Percentiles rank a stretch among this genome's conserved stretches.
phyloP scores from a whole-genome alignment of 768 basidiomycete genomes.

The Mycena capillaripes region DNA sequence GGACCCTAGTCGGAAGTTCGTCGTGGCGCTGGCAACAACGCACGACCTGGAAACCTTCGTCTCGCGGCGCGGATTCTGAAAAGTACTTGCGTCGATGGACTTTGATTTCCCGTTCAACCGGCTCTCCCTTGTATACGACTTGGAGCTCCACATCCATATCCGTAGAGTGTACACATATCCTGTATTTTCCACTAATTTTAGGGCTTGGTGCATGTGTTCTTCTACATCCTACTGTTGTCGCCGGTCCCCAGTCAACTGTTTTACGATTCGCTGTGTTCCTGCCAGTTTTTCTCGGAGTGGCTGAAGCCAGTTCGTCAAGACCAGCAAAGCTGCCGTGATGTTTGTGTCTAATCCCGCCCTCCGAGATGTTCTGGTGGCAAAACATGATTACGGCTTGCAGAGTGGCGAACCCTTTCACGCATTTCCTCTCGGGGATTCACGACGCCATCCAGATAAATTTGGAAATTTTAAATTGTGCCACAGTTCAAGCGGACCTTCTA shows the following conservation, averaged over 20 bases:
- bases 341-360: no score
- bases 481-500: background rate
- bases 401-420: no score
- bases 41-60: constrained; percentile 82
- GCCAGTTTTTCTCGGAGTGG: no score
- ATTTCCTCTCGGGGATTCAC: no score
- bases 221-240: background rate
- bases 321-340: no score
- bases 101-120: background rate
- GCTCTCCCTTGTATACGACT: background rate
- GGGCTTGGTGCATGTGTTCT: background rate
- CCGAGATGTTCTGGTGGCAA: no score
- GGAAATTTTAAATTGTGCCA: no score
- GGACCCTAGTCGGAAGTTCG: constrained; percentile 85
- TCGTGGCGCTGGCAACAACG: constrained; percentile 82
- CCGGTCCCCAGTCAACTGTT: no score
- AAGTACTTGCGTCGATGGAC: background rate
- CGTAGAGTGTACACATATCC: constrained; percentile 26
- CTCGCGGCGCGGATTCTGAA: constrained; percentile 59
- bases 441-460: no score
- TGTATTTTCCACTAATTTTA: constrained; percentile 29
- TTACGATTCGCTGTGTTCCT: no score
- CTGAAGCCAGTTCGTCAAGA: no score
- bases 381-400: no score
- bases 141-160: constrained; percentile 4